Evolutionary conservation across 1,284 basidiomycete genomes (phyloP), one percentile per base, ranked within the genome.

Genomic region (Coniferiporia weirii): DNA sequence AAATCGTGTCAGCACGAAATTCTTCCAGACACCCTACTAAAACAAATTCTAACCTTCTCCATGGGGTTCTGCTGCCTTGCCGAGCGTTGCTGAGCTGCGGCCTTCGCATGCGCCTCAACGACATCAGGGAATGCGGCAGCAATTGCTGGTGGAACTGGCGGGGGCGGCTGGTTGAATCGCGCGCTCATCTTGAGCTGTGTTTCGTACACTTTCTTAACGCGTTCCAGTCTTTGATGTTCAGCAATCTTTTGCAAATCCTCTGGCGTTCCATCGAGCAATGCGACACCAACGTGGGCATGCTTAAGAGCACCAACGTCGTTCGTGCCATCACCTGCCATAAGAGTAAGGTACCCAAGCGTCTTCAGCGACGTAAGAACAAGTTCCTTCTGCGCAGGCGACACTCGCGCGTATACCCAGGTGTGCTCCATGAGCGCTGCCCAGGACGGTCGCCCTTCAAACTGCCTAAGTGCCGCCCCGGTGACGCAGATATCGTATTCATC

Each of bases 281-380:
- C 95, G 17, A 98, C 91, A 64, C 95, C 95, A 60, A 98, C 89
- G 71, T 98, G 93, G 0, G 95, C 95, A 70, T 96, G 93, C 72
- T 98, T 98, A 54, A 98, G 83, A 2, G 95, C 95, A 35, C 95
- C 95, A 51, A 98, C 95, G 66, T 98, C 95, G 71, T 98, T 98
- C 15, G 95, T 98, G 43, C 95, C 95, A 70, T 98, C 95, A 61
- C 95, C 95, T 10, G 94, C 95, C 95, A 98, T 98, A 57, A 98
- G 79, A 0, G 95, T 98, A 6, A 82, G 81, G 71, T 92, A 98
- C 27, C 95, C 95, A 27, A 96, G 83, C 12, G 80, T 80, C 70
- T 94, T 93, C 58, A 98, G 79, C 2, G 90, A 89, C 0, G 92
- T 91, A 51, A 98, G 81, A 72, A 98, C 96, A 71, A 83, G 83